Percentiles rank a stretch among this genome's conserved stretches.
phyloP scores from a whole-genome alignment of 495 filamentous ascomycete genomes.

The Oidiodendron maius region DNA sequence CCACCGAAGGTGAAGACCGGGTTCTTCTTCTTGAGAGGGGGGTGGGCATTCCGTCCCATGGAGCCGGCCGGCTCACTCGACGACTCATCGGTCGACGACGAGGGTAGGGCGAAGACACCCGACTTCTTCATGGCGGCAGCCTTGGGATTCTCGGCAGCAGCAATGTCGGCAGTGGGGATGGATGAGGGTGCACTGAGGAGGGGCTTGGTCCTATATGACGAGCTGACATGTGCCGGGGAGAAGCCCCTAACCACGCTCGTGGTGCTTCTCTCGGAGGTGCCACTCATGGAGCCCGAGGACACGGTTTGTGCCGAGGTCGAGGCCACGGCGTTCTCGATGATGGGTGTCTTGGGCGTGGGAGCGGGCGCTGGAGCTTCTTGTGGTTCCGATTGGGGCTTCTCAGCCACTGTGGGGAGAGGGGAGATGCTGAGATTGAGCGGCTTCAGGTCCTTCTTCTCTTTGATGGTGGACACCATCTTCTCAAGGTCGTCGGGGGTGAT shows the following conservation, averaged over 20 bases:
- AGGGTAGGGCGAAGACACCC: conserved; percentile 49
- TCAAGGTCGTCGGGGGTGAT: conserved; percentile 82
- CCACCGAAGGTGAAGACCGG: conserved; percentile 73
- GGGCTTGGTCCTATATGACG: conserved; percentile 57
- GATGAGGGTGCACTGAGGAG: conserved; percentile 42
- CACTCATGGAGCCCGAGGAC: conserved; percentile 15
- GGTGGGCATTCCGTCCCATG: conserved; percentile 34
- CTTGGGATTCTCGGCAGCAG: conserved; percentile 27
- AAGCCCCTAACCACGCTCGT: conserved; percentile 85
- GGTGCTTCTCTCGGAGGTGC: conserved; percentile 40
- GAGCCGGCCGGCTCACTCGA: conserved; percentile 36
- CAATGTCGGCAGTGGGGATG: conserved; percentile 27
- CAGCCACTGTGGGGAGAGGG: conserved; percentile 18
- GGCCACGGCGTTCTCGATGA: conserved; percentile 5
- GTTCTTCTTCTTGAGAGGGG: conserved; percentile 53
- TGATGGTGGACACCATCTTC: conserved; percentile 86
- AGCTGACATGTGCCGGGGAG: conserved; percentile 69
- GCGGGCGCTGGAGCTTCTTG: conserved; percentile 1
- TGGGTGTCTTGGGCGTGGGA: background rate
- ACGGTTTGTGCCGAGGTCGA: conserved; percentile 6
- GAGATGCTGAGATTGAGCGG: conserved; percentile 17
- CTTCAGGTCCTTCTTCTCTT: conserved; percentile 68
- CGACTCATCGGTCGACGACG: conserved; percentile 42
- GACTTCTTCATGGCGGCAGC: conserved; percentile 42
- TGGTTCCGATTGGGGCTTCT: background rate